Percentiles rank a stretch among this genome's conserved stretches.
Evolutionary conservation across 2,329 filamentous ascomycete species (phyloP).

Genomic region (Chaetomium sp.): DNA sequence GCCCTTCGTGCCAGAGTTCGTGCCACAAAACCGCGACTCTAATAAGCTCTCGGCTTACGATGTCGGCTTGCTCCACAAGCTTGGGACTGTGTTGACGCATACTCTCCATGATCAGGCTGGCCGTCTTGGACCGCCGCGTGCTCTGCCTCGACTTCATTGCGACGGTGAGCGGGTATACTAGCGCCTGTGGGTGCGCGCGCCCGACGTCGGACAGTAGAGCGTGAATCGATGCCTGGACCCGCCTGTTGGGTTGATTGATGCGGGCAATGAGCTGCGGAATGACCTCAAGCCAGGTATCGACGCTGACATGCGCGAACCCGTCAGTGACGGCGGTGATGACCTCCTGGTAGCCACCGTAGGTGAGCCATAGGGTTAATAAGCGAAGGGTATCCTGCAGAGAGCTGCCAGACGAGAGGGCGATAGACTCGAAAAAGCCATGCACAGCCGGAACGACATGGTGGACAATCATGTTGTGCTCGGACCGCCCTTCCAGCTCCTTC

Average conservation of each 20-base stretch:
- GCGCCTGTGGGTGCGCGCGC: slow-evolving; percentile 88
- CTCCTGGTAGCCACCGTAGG: slow-evolving; percentile 83
- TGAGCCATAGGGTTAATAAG: slow-evolving; percentile 93
- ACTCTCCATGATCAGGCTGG: slow-evolving; percentile 93
- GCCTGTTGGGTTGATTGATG: slow-evolving; percentile 91
- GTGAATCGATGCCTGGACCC: slow-evolving; percentile 88
- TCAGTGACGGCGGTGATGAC: slow-evolving; percentile 88
- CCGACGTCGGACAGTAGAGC: slow-evolving; percentile 91
- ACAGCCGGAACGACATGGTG: slow-evolving; percentile 95
- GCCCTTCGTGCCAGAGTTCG: slow-evolving; percentile 96
- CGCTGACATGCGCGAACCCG: slow-evolving; percentile 86
- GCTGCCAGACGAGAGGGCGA: slow-evolving; percentile 85
- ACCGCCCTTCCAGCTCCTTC: slow-evolving; percentile 54
- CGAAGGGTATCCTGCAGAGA: slow-evolving; percentile 94
- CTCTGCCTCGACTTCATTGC: slow-evolving; percentile 93
- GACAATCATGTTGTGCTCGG: slow-evolving; percentile 69
- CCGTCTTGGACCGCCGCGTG: slow-evolving; percentile 80
- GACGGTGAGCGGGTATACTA: slow-evolving; percentile 96
- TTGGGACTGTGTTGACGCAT: slow-evolving; percentile 94
- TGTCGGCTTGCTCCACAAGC: slow-evolving; percentile 91
- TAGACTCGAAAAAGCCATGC: slow-evolving; percentile 95
- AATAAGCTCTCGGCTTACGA: slow-evolving; percentile 95
- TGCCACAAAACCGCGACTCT: slow-evolving; percentile 97
- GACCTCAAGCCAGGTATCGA: slow-evolving; percentile 98
- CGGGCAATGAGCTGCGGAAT: slow-evolving; percentile 96